Percentiles rank a stretch among this genome's conserved stretches.
Conservation (phyloP, 345 rosid genomes). For the Anastatica hierochuntica region DNA sequence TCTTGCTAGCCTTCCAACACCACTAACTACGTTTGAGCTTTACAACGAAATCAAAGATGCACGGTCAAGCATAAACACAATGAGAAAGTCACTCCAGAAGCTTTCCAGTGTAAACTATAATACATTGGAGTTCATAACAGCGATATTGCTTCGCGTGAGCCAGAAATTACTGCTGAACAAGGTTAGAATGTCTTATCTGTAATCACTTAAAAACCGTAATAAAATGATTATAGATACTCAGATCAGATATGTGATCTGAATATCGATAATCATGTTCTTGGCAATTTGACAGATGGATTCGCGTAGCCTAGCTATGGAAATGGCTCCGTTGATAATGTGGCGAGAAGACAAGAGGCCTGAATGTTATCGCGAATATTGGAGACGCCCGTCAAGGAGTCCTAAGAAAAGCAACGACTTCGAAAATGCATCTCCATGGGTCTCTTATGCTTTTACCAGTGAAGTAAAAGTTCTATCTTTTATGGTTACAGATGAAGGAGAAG, state of each 20-base stretch:
- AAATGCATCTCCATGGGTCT: conserved; percentile 61
- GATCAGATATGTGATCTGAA: no score
- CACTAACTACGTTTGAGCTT: conserved; percentile 72
- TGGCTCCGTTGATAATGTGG: conserved; percentile 92
- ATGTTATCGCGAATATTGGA: conserved; percentile 63
- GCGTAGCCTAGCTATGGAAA: conserved; percentile 74
- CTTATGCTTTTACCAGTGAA: conserved; percentile 75
- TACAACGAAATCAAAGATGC: conserved; percentile 67
- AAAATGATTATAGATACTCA: neutral
- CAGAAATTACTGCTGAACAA: conserved; percentile 78
- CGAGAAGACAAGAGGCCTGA: conserved; percentile 58
- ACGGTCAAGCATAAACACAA: conserved; percentile 48
- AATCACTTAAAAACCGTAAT: no score
- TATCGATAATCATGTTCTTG: no score
- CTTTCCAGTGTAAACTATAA: conserved; percentile 80
- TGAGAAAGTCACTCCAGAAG: conserved; percentile 66
- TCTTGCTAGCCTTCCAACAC: conserved; percentile 93
- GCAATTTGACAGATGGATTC: conserved; percentile 68
- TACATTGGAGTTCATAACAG: conserved; percentile 79
- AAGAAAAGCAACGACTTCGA: conserved; percentile 38
- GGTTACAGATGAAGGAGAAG: conserved; percentile 65
- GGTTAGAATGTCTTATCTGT: no score
- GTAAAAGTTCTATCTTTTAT: neutral
- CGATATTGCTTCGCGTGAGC: conserved; percentile 69
- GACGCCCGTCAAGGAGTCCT: conserved; percentile 38